phyloP scores from a whole-genome alignment of 1,284 basidiomycete species.

The Puccinia horiana region DNA sequence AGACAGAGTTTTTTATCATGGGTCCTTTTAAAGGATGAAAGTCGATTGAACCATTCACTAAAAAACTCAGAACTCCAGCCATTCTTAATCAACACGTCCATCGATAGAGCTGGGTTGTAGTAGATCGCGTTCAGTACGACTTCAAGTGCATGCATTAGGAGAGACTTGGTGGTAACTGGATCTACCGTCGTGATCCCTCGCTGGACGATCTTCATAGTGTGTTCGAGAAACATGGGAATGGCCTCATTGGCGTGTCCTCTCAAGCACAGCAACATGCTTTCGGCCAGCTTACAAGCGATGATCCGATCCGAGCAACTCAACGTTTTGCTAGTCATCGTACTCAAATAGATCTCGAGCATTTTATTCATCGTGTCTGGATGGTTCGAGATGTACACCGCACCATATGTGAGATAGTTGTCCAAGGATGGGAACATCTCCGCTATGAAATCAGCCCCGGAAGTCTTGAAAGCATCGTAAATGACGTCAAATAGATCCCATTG shows the following conservation, averaged over 20 bases:
- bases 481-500: constrained; percentile 86
- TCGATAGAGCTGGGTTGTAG: constrained; percentile 76
- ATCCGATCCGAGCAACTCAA: constrained; percentile 80
- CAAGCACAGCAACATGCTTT: constrained; percentile 77
- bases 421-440: constrained; percentile 83
- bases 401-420: constrained; percentile 87
- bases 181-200: constrained; percentile 60
- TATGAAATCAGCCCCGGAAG: constrained; percentile 77
- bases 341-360: constrained; percentile 80
- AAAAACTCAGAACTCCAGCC: constrained; percentile 70
- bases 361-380: constrained; percentile 69
- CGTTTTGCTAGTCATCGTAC: constrained; percentile 70
- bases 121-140: constrained; percentile 80
- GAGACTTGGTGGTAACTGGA: constrained; percentile 65
- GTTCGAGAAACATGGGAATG: constrained; percentile 66
- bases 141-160: constrained; percentile 76
- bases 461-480: constrained; percentile 81
- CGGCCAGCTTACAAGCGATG: constrained; percentile 80
- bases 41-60: constrained; percentile 72
- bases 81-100: constrained; percentile 71
- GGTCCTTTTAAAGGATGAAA: constrained; percentile 72
- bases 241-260: constrained; percentile 73
- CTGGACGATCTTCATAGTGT: constrained; percentile 65
- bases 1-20: constrained; percentile 86
- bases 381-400: constrained; percentile 75